Evolutionary conservation across 2,329 filamentous ascomycete species (phyloP).

Genomic region (Hymenoscyphus infarciens): DNA sequence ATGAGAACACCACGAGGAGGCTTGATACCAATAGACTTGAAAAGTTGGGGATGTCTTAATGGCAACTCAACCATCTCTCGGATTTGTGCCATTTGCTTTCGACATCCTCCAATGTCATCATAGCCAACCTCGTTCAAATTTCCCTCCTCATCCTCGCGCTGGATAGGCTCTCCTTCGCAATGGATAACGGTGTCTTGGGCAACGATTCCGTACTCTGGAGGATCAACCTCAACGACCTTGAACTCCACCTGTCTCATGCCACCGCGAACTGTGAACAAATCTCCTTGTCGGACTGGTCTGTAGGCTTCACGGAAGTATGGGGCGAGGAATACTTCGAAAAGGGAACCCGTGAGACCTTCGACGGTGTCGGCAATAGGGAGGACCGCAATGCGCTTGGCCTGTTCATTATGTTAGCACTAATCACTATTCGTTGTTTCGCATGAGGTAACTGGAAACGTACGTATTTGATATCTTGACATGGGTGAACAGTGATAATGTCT

Average conservation of each 20-base stretch:
- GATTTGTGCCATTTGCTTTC: constrained; percentile 99
- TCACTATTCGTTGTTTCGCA: constrained; percentile 11
- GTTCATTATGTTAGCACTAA: constrained; percentile 29
- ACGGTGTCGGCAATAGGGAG: constrained; percentile 97
- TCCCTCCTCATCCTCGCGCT: constrained; percentile 98
- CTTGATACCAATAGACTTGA: constrained; percentile 99
- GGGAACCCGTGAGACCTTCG: constrained; percentile 92
- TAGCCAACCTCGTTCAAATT: constrained; percentile 99
- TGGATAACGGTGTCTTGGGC: constrained; percentile 98
- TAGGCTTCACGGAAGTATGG: constrained; percentile 99
- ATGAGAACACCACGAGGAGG: constrained; percentile 96
- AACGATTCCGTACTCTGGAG: constrained; percentile 97
- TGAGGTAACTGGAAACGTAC: constrained; percentile 52
- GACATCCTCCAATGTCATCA: constrained; percentile 97
- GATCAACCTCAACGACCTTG: constrained; percentile 98
- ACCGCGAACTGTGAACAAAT: constrained; percentile 94
- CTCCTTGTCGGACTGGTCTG: constrained; percentile 92
- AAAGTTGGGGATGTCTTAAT: constrained; percentile 93
- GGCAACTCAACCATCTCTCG: constrained; percentile 97
- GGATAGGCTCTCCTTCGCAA: constrained; percentile 94
- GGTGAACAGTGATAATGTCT: constrained; percentile 94
- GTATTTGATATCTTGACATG: constrained; percentile 99
- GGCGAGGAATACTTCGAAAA: constrained; percentile 98
- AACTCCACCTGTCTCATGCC: constrained; percentile 99
- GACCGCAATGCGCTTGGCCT: constrained; percentile 98